Evolutionary conservation across 768 basidiomycete genomes (phyloP).

Genomic region (Sporobolomyces pararoseus): DNA sequence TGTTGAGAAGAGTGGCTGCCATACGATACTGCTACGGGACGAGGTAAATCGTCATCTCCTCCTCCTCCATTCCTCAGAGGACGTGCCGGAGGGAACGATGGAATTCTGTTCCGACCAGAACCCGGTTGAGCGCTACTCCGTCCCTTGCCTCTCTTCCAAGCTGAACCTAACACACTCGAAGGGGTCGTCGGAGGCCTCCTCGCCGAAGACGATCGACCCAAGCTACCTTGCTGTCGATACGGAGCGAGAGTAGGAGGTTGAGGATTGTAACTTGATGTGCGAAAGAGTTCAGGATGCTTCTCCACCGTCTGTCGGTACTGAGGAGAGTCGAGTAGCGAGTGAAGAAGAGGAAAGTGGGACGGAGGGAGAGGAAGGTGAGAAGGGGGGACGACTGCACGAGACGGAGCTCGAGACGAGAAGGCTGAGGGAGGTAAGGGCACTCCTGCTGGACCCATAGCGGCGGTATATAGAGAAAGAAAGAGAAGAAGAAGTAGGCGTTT

Average conservation of each 20-base stretch:
- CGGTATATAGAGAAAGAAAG: neutral
- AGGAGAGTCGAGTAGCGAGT: constrained; percentile 2
- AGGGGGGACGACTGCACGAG: neutral
- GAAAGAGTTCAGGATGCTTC: neutral
- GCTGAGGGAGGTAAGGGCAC: neutral
- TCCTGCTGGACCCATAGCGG: too few relatives aligned
- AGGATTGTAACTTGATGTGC: neutral
- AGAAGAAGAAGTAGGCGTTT: neutral
- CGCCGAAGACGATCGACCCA: neutral
- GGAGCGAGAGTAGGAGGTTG: neutral
- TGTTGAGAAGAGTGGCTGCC: too few relatives aligned
- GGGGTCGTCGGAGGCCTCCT: too few relatives aligned
- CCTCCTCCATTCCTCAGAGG: too few relatives aligned
- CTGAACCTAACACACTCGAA: too few relatives aligned
- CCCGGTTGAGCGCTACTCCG: too few relatives aligned
- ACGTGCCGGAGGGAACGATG: too few relatives aligned
- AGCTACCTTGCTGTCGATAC: too few relatives aligned
- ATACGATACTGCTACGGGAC: too few relatives aligned
- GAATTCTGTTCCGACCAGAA: too few relatives aligned
- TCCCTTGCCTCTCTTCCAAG: too few relatives aligned
- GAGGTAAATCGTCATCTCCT: too few relatives aligned
- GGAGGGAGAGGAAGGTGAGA: neutral
- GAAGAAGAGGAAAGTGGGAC: neutral
- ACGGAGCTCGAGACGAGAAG: neutral
- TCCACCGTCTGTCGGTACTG: constrained; percentile 2